Evolutionary conservation across 2,329 filamentous ascomycete species (phyloP).

Genomic region (Talaromyces sp.): DNA sequence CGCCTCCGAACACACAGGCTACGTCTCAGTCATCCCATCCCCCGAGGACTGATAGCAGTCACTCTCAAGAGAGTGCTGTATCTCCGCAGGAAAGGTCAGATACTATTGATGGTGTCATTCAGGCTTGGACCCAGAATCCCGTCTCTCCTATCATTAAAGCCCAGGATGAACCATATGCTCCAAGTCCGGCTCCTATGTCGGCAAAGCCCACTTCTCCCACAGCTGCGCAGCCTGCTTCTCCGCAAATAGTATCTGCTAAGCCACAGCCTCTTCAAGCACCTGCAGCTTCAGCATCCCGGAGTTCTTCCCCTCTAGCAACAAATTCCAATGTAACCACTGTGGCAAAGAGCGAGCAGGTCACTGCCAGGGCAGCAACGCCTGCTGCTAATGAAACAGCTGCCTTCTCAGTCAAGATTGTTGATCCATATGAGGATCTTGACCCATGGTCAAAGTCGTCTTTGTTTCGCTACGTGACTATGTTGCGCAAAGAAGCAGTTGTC

Average conservation of each 20-base stretch:
- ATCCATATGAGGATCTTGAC: slow-evolving; percentile 53
- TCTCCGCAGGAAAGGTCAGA: slow-evolving; percentile 30
- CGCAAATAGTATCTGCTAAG: background rate
- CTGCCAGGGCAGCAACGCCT: slow-evolving; percentile 10
- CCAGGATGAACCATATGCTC: slow-evolving; percentile 17
- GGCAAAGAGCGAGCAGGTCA: background rate
- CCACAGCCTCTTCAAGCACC: slow-evolving; percentile 12
- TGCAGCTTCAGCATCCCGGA: slow-evolving; percentile 1
- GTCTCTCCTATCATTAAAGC: slow-evolving; percentile 24
- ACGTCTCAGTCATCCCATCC: slow-evolving; percentile 9
- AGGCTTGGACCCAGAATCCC: slow-evolving; percentile 40
- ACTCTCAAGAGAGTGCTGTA: slow-evolving; percentile 26
- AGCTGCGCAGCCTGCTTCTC: background rate
- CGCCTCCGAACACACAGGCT: background rate
- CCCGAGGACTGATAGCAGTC: slow-evolving; percentile 28
- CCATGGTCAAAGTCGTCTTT: slow-evolving; percentile 57
- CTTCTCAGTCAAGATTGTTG: slow-evolving; percentile 25
- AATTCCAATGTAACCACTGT: background rate
- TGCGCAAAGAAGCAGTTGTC: slow-evolving; percentile 50
- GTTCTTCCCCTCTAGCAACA: background rate
- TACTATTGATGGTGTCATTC: slow-evolving; percentile 44
- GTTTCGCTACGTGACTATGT: slow-evolving; percentile 53
- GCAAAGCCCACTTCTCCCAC: slow-evolving; percentile 18
- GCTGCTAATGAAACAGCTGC: slow-evolving; percentile 15
- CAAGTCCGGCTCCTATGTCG: slow-evolving; percentile 15